These are phyloP conservation scores for Thielaviopsis ethacetica DNA, from an alignment of 2,329 filamentous ascomycete species.

Conservation along the genomic window DNA sequence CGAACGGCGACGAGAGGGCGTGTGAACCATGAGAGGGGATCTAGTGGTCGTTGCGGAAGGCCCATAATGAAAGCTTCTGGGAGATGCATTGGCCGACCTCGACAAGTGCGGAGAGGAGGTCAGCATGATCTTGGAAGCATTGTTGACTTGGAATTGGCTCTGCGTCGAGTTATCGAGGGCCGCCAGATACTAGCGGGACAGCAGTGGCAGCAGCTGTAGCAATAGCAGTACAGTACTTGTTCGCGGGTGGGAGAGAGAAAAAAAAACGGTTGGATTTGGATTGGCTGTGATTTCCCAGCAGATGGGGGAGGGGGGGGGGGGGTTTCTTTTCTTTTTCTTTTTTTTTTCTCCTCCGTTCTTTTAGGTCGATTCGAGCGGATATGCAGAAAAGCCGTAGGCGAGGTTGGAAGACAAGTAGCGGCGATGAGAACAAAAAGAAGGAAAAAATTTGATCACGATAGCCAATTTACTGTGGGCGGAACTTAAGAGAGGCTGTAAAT, in stretches of 20 bases:
- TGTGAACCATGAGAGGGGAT: conserved; percentile 6
- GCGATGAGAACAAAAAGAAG: not conserved
- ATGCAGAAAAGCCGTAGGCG: not conserved
- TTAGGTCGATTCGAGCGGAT: not conserved
- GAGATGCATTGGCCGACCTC: conserved; percentile 9
- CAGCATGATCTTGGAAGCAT: conserved; percentile 11
- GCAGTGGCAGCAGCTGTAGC: not conserved
- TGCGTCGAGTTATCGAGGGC: not conserved
- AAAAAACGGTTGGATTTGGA: not conserved
- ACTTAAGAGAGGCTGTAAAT: no score
- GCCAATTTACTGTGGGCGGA: no score
- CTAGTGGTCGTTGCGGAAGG: conserved; percentile 6
- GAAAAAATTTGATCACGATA: not conserved
- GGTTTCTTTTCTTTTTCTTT: no score
- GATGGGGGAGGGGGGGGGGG: no score
- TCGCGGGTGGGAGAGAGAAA: not conserved
- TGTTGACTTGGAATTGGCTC: not conserved
- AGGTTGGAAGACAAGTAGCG: not conserved
- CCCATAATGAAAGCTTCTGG: conserved; percentile 10
- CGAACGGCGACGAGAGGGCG: conserved; percentile 4
- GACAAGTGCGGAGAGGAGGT: conserved; percentile 11
- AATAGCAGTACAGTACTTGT: not conserved
- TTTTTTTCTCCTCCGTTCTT: not conserved
- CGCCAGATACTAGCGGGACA: not conserved
- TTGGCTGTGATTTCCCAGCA: not conserved